Evolutionary conservation across 176 grass and related monocot genomes (phyloP), one percentile per base, ranked within the genome.

Genomic region (Cenchrus fungigraminus): DNA sequence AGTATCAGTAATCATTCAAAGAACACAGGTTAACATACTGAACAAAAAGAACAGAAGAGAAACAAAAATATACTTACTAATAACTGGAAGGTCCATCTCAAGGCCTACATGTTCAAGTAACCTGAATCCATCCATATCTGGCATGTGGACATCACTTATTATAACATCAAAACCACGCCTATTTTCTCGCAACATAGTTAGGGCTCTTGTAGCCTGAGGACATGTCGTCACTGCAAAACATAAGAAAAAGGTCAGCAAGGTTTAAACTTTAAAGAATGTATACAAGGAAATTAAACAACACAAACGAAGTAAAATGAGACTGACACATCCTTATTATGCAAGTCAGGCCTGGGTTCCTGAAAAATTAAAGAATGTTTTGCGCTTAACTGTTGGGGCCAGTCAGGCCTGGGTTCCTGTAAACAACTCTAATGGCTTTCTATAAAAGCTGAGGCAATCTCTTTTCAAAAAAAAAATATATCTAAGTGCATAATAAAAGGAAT

Each of bases 121-220:
- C 70, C 87, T 94, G 77, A 99, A 97, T 31, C 97, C 97, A 78
- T 99, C 86, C 90, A 97, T 99, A 85, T 99, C 97, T 32, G 97
- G 97, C 97, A 99, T 99, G 76, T 99, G 97, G 68, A 99, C 97
- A 82, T 99, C 97, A 34, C 97, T 99, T 84, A 99, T 86, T 79
- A 99, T 92, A 79, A 99, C 90, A 86, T 99, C 93, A 91, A 92
- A 99, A 76, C 86, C 84, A 82, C 92, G 86, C 75, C 86, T 94
- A 83, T 88, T 96, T 82, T 99, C 97, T 50, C 97, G 90, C 50
- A 99, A 85, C 85, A 99, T 92, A 85, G 86, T 34, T 66, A 99
- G 81, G 84, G 97, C 97, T 74, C 45, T 84, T 79, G 92, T 89
- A 45, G 97, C 92, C 79, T 94, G 89, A 84, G 88, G 74, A 74